phyloP scores from a whole-genome alignment of 1,139 yeast genomes.

The Meyerozyma carpophila region DNA sequence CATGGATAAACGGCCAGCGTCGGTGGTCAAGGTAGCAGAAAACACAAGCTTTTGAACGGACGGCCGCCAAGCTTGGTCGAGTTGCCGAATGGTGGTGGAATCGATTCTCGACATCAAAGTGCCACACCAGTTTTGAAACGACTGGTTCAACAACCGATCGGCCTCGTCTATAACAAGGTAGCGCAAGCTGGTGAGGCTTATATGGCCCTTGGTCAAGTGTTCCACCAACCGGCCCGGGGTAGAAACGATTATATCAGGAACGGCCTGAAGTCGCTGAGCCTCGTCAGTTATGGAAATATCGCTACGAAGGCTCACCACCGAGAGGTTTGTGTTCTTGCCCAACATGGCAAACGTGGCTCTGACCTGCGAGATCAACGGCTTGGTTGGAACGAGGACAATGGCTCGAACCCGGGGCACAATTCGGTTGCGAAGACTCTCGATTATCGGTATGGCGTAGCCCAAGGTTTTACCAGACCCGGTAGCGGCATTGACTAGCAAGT shows the following conservation, averaged over 20 bases:
- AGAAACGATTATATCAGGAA: constrained; percentile 75
- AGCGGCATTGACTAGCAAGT: constrained; percentile 83
- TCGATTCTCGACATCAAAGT: constrained; percentile 52
- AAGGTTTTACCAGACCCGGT: constrained; percentile 97
- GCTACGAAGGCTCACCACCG: constrained; percentile 53
- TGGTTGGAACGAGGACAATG: constrained; percentile 81
- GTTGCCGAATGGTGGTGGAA: constrained; percentile 10
- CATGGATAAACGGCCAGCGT: constrained; percentile 77
- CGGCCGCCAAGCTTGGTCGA: constrained; percentile 21
- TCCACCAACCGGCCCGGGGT: constrained; percentile 97
- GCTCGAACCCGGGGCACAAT: constrained; percentile 74
- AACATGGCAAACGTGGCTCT: constrained; percentile 55
- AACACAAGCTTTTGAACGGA: constrained; percentile 61
- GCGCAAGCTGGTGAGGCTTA: constrained; percentile 46
- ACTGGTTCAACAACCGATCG: constrained; percentile 82
- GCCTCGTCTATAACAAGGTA: constrained; percentile 92
- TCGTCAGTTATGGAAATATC: constrained; percentile 66
- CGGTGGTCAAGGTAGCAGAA: constrained; percentile 91
- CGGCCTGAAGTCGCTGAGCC: constrained; percentile 39
- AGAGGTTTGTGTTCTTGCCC: constrained; percentile 62
- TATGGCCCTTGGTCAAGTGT: constrained; percentile 47
- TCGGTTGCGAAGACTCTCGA: constrained; percentile 60
- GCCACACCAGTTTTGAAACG: constrained; percentile 90
- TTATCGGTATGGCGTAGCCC: constrained; percentile 80
- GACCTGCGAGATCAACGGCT: constrained; percentile 82